phyloP scores from a whole-genome alignment of 805 yeast species.

The Schwanniomyces vanrijiae region DNA sequence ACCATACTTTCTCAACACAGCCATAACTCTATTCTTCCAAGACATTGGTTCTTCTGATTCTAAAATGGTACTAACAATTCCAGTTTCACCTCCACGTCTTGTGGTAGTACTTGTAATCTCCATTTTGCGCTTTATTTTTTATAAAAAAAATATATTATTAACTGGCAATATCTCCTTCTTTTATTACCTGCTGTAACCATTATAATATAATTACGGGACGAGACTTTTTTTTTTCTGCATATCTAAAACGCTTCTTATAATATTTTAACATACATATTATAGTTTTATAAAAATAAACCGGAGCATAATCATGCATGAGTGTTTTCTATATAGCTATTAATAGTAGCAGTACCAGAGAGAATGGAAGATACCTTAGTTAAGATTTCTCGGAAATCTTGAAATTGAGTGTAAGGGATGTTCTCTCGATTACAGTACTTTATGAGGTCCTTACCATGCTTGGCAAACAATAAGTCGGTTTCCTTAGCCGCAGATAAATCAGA shows the following conservation, averaged over 20 bases:
- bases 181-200: background rate
- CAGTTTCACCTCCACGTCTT: background rate
- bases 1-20: slow-evolving; percentile 29
- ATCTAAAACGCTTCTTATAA: too few relatives aligned
- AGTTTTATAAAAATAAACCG: background rate
- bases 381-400: slow-evolving; percentile 75
- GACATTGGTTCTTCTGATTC: background rate
- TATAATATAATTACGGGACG: background rate
- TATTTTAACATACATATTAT: too few relatives aligned
- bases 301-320: background rate
- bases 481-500: slow-evolving; percentile 93
- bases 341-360: slow-evolving; percentile 4
- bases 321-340: slow-evolving; percentile 25
- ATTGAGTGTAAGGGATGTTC: slow-evolving; percentile 80
- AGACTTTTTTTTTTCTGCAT: background rate
- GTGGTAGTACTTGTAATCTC: background rate
- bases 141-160: too few relatives aligned
- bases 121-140: too few relatives aligned
- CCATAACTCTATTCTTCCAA: background rate
- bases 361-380: slow-evolving; percentile 51
- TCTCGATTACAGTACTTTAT: slow-evolving; percentile 81
- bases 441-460: slow-evolving; percentile 88
- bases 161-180: too few relatives aligned
- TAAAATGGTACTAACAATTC: background rate
- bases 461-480: slow-evolving; percentile 91